Conservation (phyloP, 2,329 filamentous ascomycete genomes). For the Paraconiothyrium sp. region DNA sequence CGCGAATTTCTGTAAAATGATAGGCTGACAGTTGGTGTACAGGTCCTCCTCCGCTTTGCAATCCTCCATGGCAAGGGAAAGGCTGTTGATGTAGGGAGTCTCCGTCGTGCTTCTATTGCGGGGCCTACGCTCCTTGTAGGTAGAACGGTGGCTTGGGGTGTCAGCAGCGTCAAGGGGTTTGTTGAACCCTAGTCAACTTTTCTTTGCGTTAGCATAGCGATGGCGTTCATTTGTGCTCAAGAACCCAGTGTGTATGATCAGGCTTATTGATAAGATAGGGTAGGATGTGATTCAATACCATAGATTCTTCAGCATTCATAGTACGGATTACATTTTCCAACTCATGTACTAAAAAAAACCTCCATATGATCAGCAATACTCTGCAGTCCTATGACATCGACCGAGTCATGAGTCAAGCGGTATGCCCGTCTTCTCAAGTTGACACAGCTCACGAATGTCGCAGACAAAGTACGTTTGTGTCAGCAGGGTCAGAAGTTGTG, state of each 20-base stretch:
- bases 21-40: not conserved
- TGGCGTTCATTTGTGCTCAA: not conserved
- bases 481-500: too few relatives aligned
- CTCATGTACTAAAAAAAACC: too few relatives aligned
- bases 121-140: slow-evolving; percentile 18
- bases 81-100: slow-evolving; percentile 15
- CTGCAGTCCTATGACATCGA: too few relatives aligned
- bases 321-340: not conserved
- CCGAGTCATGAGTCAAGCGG: too few relatives aligned
- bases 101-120: slow-evolving; percentile 16
- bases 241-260: not conserved
- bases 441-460: too few relatives aligned
- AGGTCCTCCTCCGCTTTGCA: slow-evolving; percentile 79
- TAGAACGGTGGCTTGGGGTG: slow-evolving; percentile 17
- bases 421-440: too few relatives aligned
- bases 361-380: too few relatives aligned
- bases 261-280: not conserved
- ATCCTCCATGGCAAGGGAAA: slow-evolving; percentile 43
- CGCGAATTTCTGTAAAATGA: not conserved
- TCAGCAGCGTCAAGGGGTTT: slow-evolving; percentile 10
- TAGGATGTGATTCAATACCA: not conserved
- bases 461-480: too few relatives aligned
- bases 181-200: not conserved
- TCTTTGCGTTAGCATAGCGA: slow-evolving; percentile 7
- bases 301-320: not conserved